Evolutionary conservation across 495 filamentous ascomycete species (phyloP), one percentile per base, ranked within the genome.

Genomic region (Physcia stellaris): DNA sequence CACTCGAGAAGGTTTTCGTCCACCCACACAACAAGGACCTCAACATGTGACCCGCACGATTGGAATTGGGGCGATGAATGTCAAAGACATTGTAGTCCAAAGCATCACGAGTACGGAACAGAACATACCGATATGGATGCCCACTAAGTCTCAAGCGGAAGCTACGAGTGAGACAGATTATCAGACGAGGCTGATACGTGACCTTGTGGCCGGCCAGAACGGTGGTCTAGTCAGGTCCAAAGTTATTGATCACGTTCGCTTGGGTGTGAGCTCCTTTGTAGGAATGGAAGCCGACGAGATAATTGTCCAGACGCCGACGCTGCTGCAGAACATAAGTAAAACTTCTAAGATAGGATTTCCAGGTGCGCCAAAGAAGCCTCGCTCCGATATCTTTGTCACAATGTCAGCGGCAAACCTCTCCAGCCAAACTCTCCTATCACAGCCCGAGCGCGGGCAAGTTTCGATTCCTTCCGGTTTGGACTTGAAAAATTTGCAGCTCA

Each of bases 371-470:
- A 83, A 80, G 0, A 83, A 82, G 49, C 69, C 84, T 6, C 63
- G 90, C 45, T 93, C 83, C 10, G 90, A 99, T 52, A 95, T 99
- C 33, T 99, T 96, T 53, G 54, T 99, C 17, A 93, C 84, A 0
- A 55, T 99, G 35, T 71, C 73, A 26, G 77, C 84, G 46, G 78
- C 85, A 0, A 66, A 71, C 11, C 58, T 99, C 2, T 76, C 82
- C 24, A 66, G 74, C 24, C 81, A 88, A 42, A 83, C 83, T 2
- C 60, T 88, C 9, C 63, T 99, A 3, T 80, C 83, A 23, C 74
- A 93, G 47, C 83, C 82, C 15, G 72, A 81, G 45, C 74, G 75
- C 35, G 85, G 85, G 32, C 79, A 83, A 23, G 72, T 80, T 4
- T 62, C 80, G 4, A 59, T 95, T 5, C 71, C 79, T 3, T 60